Evolutionary conservation across 1,284 basidiomycete genomes (phyloP), one percentile per base, ranked within the genome.

Genomic region (Entoloma clypeatum): DNA sequence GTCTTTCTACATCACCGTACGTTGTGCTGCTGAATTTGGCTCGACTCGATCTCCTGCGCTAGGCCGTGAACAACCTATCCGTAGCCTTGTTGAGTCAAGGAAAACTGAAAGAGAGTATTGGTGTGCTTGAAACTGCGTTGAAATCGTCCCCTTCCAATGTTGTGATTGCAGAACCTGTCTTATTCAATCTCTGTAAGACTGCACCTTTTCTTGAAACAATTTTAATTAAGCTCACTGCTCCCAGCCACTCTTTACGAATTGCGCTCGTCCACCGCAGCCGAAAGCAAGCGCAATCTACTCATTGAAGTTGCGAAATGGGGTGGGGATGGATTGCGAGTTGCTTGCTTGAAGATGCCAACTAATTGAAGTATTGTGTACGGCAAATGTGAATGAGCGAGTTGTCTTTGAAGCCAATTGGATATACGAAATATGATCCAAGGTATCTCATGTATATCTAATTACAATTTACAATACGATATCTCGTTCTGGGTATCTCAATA

Each of bases 241-340:
- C 14, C 47, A 88, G 86, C 86, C 2, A 90, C 87, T 1, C 60
- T 90, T 19, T 90, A 90, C 52, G 86, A 90, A 54, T 71, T 90
- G 28, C 79, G 79, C 16, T 85, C 86, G 1, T 69, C 75, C 1
- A 74, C 75, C 1, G 79, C 83, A 2, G 69, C 75, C 33, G 79
- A 85, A 45, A 85, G 81, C 61, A 90, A 90, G 57, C 77, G 77
- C 31, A 74, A 77, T 16, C 65, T 90, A 21, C 65, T 90, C 26
- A 53, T 86, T 17, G 79, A 87, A 47, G 84, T 86, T 0, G 80
- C 86, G 7, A 81, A 82, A 56, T 89, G 84, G 85, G 82, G 82
- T 43, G 87, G 86, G 2, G 86, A 90, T 58, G 86, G 86, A 1
- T 59, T 90, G 49, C 77, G 74, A 50, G 77, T 79, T n/a, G 73